Conservation (phyloP, 2,329 filamentous ascomycete genomes). For the Neobulgaria alba region DNA sequence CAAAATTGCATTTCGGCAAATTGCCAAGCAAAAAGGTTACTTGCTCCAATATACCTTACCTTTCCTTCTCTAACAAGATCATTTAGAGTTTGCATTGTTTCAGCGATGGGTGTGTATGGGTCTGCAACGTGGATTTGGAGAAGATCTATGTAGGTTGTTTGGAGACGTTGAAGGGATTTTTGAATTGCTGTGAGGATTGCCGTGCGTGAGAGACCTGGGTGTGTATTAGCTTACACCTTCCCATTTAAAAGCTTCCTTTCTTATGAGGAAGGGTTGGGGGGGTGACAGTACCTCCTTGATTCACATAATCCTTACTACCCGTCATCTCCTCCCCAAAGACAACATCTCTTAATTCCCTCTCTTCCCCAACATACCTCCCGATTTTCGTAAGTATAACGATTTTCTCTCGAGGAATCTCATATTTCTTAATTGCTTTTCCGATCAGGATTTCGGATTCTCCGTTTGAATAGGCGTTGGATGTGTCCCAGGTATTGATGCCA, state of each 20-base stretch:
- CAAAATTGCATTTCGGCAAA: constrained; percentile 33
- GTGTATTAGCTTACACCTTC: too few relatives aligned
- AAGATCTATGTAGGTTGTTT: constrained; percentile 38
- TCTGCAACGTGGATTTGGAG: constrained; percentile 53
- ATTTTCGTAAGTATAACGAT: constrained; percentile 58
- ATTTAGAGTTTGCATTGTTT: constrained; percentile 52
- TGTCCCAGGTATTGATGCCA: constrained; percentile 47
- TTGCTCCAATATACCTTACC: constrained; percentile 41
- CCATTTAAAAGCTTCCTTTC: too few relatives aligned
- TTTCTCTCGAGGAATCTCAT: constrained; percentile 53
- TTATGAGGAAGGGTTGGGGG: too few relatives aligned
- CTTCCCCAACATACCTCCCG: constrained; percentile 44
- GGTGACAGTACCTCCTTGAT: constrained; percentile 29
- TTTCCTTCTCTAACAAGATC: constrained; percentile 49
- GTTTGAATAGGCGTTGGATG: constrained; percentile 41
- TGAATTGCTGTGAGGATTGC: constrained; percentile 59
- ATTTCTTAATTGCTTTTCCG: constrained; percentile 52
- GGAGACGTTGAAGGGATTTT: constrained; percentile 42
- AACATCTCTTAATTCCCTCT: constrained; percentile 20
- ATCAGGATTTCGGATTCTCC: constrained; percentile 33
- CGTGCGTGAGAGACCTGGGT: constrained; percentile 51
- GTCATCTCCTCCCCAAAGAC: constrained; percentile 33
- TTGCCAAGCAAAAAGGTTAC: constrained; percentile 27
- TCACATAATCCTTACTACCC: constrained; percentile 41
- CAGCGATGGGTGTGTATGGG: constrained; percentile 39